Evolutionary conservation across 2,329 filamentous ascomycete species (phyloP).

Genomic region (Paraphoma chrysanthemicola): DNA sequence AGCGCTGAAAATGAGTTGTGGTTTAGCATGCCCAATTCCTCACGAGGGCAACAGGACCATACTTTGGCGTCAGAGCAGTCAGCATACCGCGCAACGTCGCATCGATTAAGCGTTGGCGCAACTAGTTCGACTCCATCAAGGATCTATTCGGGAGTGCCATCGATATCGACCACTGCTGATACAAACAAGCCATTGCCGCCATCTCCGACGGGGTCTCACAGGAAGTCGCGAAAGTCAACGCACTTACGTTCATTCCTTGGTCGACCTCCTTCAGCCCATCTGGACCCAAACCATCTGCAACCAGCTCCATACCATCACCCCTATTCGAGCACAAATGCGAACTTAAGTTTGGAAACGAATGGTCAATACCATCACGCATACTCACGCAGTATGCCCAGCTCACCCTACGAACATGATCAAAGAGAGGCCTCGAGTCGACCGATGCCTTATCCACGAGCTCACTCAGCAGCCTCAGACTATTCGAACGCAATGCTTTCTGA

Average conservation of each 20-base stretch:
- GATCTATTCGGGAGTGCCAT: constrained; percentile 11
- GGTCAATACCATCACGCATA: constrained; percentile 25
- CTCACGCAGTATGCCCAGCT: constrained; percentile 45
- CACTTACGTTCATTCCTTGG: constrained; percentile 35
- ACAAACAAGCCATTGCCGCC: constrained; percentile 41
- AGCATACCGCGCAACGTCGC: constrained; percentile 38
- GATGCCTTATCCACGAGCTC: constrained; percentile 22
- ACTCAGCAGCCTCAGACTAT: constrained; percentile 30
- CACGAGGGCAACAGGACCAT: constrained; percentile 18
- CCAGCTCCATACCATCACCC: constrained; percentile 31
- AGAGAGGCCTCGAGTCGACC: constrained; percentile 12
- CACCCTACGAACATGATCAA: constrained; percentile 30
- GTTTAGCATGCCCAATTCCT: constrained; percentile 34
- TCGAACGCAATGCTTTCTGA: constrained; percentile 20
- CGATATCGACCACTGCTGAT: constrained; percentile 30
- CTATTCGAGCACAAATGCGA: constrained; percentile 24
- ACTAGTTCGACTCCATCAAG: constrained; percentile 21
- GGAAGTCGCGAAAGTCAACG: constrained; percentile 29
- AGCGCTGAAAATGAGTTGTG: constrained; percentile 38
- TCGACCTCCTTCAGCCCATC: constrained; percentile 28
- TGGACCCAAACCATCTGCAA: constrained; percentile 30
- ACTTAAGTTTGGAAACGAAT: constrained; percentile 31
- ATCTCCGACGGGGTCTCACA: constrained; percentile 31
- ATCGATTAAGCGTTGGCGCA: constrained; percentile 23
- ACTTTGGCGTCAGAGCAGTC: constrained; percentile 22